These are phyloP conservation scores for Bremia lactucae DNA, from an alignment of 352 stramenopile genomes.

Conservation along the genomic window DNA sequence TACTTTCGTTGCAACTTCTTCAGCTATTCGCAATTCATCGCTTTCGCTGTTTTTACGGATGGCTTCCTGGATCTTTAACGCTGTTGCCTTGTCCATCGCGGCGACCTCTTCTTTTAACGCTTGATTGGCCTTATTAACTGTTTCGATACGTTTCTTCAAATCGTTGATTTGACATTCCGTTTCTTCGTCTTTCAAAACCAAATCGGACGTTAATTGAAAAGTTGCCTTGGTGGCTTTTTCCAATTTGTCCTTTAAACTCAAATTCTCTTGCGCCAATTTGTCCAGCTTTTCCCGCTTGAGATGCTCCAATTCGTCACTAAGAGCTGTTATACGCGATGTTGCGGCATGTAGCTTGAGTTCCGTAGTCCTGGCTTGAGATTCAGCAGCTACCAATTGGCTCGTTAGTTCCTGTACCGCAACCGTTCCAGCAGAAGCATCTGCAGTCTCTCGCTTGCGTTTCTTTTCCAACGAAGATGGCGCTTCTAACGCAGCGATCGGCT, in stretches of 20 bases:
- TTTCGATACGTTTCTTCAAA: constrained; percentile 8
- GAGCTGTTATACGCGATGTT: constrained; percentile 1
- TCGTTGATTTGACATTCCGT: constrained; percentile 9
- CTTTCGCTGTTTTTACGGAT: constrained; percentile 11
- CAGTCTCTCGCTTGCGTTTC: constrained; percentile 18
- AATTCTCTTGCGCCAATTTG: constrained; percentile 17
- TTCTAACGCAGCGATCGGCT: constrained; percentile 3
- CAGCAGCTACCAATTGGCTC: constrained; percentile 1
- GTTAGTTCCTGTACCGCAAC: constrained; percentile 12
- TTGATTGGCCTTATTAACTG: neutral
- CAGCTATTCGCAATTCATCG: constrained; percentile 2
- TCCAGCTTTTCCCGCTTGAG: constrained; percentile 7
- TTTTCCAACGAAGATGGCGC: constrained; percentile 13
- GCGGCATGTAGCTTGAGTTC: constrained; percentile 6
- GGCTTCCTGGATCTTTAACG: constrained; percentile 11
- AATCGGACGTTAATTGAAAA: constrained; percentile 17
- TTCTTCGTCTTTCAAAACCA: constrained; percentile 12
- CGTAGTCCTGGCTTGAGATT: constrained; percentile 5
- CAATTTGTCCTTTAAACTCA: constrained; percentile 18
- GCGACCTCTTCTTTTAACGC: constrained; percentile 10
- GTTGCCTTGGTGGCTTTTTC: constrained; percentile 12
- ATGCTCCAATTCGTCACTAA: constrained; percentile 8
- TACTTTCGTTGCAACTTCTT: constrained; percentile 16
- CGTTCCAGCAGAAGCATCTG: constrained; percentile 5
- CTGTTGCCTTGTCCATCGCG: constrained; percentile 11